Percentiles rank a stretch among this genome's conserved stretches.
These are phyloP conservation scores for Myriosclerotinia curreyana DNA, from an alignment of 2,329 filamentous ascomycete genomes.

Conservation along the genomic window DNA sequence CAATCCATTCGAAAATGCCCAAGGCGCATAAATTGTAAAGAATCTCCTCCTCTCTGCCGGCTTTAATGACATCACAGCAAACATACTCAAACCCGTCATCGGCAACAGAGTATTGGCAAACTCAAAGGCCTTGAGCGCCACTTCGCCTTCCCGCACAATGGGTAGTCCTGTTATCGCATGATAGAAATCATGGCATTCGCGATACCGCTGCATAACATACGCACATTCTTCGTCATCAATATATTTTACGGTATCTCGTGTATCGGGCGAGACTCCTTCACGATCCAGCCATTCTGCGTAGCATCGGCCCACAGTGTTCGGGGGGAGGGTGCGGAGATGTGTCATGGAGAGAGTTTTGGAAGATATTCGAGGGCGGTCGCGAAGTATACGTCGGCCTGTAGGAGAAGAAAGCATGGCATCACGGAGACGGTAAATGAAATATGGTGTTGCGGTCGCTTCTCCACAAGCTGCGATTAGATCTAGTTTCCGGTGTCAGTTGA, in stretches of 20 bases:
- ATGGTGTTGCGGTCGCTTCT: slow-evolving; percentile 90
- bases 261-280: slow-evolving; percentile 91
- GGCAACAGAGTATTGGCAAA: slow-evolving; percentile 91
- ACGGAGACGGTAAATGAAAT: slow-evolving; percentile 89
- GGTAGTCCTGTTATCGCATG: slow-evolving; percentile 91
- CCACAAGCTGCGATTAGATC: slow-evolving; percentile 94
- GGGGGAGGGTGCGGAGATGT: slow-evolving; percentile 67
- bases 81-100: slow-evolving; percentile 86
- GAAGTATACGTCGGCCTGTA: slow-evolving; percentile 86
- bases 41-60: slow-evolving; percentile 64
- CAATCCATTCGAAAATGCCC: slow-evolving; percentile 83
- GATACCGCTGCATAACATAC: slow-evolving; percentile 97
- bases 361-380: slow-evolving; percentile 83
- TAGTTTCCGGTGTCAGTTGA: slow-evolving; percentile 39
- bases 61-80: slow-evolving; percentile 66
- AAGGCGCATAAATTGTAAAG: slow-evolving; percentile 74
- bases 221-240: slow-evolving; percentile 95
- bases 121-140: slow-evolving; percentile 97
- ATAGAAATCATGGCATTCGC: slow-evolving; percentile 97
- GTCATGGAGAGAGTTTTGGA: slow-evolving; percentile 64
- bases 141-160: slow-evolving; percentile 88
- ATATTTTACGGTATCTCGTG: slow-evolving; percentile 76
- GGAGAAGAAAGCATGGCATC: slow-evolving; percentile 83
- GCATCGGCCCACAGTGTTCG: slow-evolving; percentile 71
- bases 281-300: slow-evolving; percentile 92